Percentiles rank a stretch among this genome's conserved stretches.
phyloP scores from a whole-genome alignment of 2,329 filamentous ascomycete genomes.

The Scedosporium dehoogii region DNA sequence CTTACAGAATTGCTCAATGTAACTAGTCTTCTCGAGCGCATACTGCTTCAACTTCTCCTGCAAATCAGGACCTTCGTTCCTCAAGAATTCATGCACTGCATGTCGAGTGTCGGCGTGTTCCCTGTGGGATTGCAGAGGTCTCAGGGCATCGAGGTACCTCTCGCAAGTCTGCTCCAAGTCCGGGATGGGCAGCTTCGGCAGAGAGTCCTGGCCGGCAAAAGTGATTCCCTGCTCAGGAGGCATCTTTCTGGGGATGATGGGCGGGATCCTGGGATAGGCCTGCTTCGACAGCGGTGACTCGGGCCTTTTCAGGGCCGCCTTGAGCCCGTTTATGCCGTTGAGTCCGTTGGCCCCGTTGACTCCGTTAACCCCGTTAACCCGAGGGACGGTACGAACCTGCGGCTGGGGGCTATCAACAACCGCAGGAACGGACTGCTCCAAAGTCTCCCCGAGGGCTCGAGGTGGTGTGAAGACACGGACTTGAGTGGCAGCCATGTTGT shows the following conservation, averaged over 20 bases:
- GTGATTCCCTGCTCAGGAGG: slow-evolving; percentile 55
- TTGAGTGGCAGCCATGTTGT: slow-evolving; percentile 24
- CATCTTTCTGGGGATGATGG: background rate
- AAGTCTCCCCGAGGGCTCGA: slow-evolving; percentile 61
- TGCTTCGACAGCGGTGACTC: background rate
- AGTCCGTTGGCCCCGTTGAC: slow-evolving; percentile 2
- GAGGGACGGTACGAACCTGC: background rate
- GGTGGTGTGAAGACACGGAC: slow-evolving; percentile 44
- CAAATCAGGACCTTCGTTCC: slow-evolving; percentile 68
- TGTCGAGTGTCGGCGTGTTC: slow-evolving; percentile 76
- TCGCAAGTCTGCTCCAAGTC: slow-evolving; percentile 69
- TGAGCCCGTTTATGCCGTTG: slow-evolving; percentile 3
- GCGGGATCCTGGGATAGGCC: slow-evolving; percentile 1
- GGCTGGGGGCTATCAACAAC: background rate
- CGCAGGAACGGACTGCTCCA: slow-evolving; percentile 32
- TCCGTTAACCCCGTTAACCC: slow-evolving; percentile 3
- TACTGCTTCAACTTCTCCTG: slow-evolving; percentile 88
- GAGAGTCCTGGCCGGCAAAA: slow-evolving; percentile 76
- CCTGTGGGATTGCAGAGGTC: slow-evolving; percentile 67
- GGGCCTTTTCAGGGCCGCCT: background rate
- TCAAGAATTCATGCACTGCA: slow-evolving; percentile 75
- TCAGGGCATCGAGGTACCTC: slow-evolving; percentile 70
- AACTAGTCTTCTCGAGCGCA: slow-evolving; percentile 82
- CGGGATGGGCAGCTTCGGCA: slow-evolving; percentile 89
- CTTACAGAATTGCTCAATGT: slow-evolving; percentile 98